Conservation (phyloP, 1,284 basidiomycete genomes). For the Phellinidium pouzarii region DNA sequence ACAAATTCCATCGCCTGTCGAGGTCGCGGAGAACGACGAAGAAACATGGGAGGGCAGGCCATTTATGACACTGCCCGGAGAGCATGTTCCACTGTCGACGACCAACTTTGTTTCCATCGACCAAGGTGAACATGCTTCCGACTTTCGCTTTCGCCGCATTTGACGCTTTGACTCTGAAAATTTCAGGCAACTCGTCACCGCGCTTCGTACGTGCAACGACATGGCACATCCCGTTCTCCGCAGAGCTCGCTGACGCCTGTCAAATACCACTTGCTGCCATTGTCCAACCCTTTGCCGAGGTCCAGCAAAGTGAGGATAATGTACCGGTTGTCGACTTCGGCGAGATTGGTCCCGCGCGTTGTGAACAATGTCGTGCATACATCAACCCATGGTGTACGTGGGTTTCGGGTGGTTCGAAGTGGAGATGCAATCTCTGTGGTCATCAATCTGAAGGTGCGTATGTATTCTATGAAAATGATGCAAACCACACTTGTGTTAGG, state of each 20-base stretch:
- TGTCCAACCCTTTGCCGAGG: conserved; percentile 87
- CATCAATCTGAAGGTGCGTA: conserved; percentile 75
- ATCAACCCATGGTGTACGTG: conserved; percentile 94
- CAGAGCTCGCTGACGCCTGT: conserved; percentile 77
- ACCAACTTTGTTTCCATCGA: conserved; percentile 88
- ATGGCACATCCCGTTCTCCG: conserved; percentile 72
- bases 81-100: conserved; percentile 76
- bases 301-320: conserved; percentile 74
- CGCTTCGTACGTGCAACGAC: conserved; percentile 62
- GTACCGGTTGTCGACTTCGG: conserved; percentile 74
- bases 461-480: too few species aligned
- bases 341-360: conserved; percentile 76
- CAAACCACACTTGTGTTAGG: neutral
- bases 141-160: neutral
- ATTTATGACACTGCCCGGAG: conserved; percentile 73
- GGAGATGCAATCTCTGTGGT: conserved; percentile 91
- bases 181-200: conserved; percentile 61
- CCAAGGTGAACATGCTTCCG: conserved; percentile 73
- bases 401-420: conserved; percentile 78
- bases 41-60: conserved; percentile 75
- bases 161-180: conserved; percentile 5
- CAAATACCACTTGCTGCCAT: conserved; percentile 81
- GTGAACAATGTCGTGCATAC: conserved; percentile 83
- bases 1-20: conserved; percentile 89
- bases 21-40: conserved; percentile 79